Base-by-base conservation (phyloP, 2,329 filamentous ascomycete genomes). In the Canariomyces notabilis region DNA sequence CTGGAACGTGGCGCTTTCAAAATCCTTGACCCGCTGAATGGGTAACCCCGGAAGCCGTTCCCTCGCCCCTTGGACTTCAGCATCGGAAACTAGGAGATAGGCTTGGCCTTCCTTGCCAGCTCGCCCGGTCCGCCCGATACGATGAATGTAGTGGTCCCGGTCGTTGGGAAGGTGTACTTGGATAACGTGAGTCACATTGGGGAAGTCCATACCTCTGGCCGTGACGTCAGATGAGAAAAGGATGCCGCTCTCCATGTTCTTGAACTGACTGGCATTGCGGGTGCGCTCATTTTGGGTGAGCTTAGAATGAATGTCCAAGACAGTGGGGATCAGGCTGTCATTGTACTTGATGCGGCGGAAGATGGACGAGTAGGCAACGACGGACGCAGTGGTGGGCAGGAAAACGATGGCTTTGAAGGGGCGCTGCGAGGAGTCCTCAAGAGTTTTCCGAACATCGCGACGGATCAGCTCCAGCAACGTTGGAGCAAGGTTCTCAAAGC, bases 361-460 rank as follows among this genome's bases (percentile, higher is more conserved):
- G 18, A 84, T 67, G 14, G 76, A 70, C 16, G 75, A 69, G 18
- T 80, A 80, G 38, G 89, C 71, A 47, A 82, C 74, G 36, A 89
- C 87, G 53, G 85, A 76, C 19, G 79, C 77, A 1, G 86, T 94
- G 18, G 85, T 88, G 59, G 87, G 87, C 64, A 91, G 85, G 70
- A 95, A 98, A 34, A 95, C 72, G 50, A 98, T 94, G n/a, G 89
- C 88, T 75, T 98, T 98, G 78, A 97, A 96, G 0, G 88, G 87
- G 14, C 65, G 65, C 3, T 51, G 58, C 4, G 64, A 63, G 2
- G 58, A 64, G 52, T 73, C 60, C 2, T 49, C 29, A 52, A 64
- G 57, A 2, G 54, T 58, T 16, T 68, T 63, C 19, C 70, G 57
- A n/a, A 74, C 64, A 57, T 85, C 81, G 29, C 77, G 75, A 44